Base-by-base conservation (phyloP, 2,329 filamentous ascomycete genomes). In the Fusarium transvaalense region DNA sequence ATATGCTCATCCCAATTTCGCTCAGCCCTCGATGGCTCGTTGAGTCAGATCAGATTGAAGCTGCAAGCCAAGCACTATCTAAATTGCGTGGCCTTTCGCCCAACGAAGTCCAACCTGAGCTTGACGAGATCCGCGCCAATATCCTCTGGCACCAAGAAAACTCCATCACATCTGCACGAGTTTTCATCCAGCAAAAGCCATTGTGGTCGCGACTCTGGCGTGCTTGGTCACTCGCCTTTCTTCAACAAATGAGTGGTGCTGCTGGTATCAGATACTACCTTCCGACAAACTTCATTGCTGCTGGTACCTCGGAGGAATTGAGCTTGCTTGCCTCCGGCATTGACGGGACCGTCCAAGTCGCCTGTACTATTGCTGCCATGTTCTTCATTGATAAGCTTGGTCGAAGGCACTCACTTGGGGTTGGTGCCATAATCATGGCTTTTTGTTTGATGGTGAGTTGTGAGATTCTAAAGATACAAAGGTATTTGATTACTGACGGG, bases 371-470 rank as follows among this genome's bases (percentile, higher is more conserved):
- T 64, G 59, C 61, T 7, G 61, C 61, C 2, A 64, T 64, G 58
- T 64, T 64, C 42, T 64, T 64, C 6, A 64, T 64, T 15, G 61
- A 64, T 9, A 64, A 64, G 21, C n/a, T 64, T 4, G 61, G 61
- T 10, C 27, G 61, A 45, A 56, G 61, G 10, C 61, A 64, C 37
- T 64, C 61, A 0, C 61, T 64, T 3, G 61, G 61, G 0, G 43
- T 64, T 1, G 61, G 61, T 5, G 61, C 58, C 19, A 14, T 64
- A 6, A 64, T 64, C 14, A 64, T 64, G 61, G 61, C 58, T 1
- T 64, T 64, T 8, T 64, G 61, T 14, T 25, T 64, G 13, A 64
- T 64, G 61, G 61, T 57, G 10, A 39, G 60, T 23, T n/a, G 4
- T 4, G 1, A 8, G 5, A 12, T 6, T 27, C 3, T 6, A 9